phyloP scores from a whole-genome alignment of 352 stramenopile species.

The Phytophthora sp. region DNA sequence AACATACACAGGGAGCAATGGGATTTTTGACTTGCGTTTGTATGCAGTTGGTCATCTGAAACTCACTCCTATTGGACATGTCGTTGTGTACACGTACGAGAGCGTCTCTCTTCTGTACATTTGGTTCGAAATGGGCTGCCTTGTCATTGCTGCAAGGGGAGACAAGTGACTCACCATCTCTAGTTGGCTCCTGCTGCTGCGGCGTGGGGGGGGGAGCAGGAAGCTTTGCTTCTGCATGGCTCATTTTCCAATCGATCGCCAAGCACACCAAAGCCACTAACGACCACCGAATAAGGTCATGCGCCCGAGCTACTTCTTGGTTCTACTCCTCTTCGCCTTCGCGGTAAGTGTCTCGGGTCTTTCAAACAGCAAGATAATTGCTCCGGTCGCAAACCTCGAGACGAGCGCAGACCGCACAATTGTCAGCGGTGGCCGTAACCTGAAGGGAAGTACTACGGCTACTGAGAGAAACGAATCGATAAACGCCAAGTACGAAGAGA shows the following conservation, averaged over 20 bases:
- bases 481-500: constrained; percentile 9
- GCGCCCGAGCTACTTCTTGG: constrained; percentile 17
- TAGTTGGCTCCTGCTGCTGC: constrained; percentile 8
- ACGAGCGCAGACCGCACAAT: background rate
- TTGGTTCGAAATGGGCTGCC: background rate
- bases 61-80: background rate
- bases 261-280: constrained; percentile 4
- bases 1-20: background rate
- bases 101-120: background rate
- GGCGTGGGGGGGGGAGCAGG: background rate
- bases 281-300: constrained; percentile 2
- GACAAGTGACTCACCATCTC: constrained; percentile 19
- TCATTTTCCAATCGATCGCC: constrained; percentile 21
- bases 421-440: background rate
- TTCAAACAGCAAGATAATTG: background rate
- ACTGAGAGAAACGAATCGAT: background rate
- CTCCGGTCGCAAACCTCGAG: background rate
- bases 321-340: constrained; percentile 11
- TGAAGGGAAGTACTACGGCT: constrained; percentile 12
- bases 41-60: constrained; percentile 3
- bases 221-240: constrained; percentile 13
- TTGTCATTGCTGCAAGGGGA: constrained; percentile 18
- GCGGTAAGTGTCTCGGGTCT: constrained; percentile 2
- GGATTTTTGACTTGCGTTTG: background rate
- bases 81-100: background rate